Percentiles rank a stretch among this genome's conserved stretches.
Conservation (phyloP, 805 yeast species). For the Myxozyma sirexii region DNA sequence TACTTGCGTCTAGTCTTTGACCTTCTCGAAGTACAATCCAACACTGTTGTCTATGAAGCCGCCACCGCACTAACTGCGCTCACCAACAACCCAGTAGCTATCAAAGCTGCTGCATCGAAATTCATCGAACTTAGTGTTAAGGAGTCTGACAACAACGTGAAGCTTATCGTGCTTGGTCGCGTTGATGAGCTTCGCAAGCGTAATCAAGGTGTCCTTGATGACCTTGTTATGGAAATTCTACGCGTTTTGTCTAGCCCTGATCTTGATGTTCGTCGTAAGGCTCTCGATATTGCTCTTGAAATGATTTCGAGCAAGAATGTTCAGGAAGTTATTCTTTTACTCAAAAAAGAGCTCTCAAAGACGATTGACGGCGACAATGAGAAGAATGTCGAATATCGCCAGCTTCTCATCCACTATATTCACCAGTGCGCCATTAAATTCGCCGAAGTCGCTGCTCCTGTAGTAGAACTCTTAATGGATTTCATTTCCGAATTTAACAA, state of each 20-base stretch:
- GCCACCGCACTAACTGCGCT: slow-evolving; percentile 73
- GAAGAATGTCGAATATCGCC: slow-evolving; percentile 82
- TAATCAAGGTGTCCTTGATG: slow-evolving; percentile 82
- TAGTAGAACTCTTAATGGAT: slow-evolving; percentile 84
- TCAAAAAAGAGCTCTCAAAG: slow-evolving; percentile 85
- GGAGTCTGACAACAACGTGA: slow-evolving; percentile 94
- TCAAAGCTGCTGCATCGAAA: slow-evolving; percentile 79
- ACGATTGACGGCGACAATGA: slow-evolving; percentile 74
- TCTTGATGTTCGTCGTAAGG: slow-evolving; percentile 85
- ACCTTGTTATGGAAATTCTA: slow-evolving; percentile 79
- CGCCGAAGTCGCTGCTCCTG: slow-evolving; percentile 87
- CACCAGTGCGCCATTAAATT: slow-evolving; percentile 86
- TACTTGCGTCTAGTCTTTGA: slow-evolving; percentile 75
- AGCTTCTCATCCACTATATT: slow-evolving; percentile 81
- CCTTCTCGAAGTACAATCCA: slow-evolving; percentile 66
- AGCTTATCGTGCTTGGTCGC: slow-evolving; percentile 86
- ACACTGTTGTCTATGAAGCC: slow-evolving; percentile 86
- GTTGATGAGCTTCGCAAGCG: slow-evolving; percentile 71
- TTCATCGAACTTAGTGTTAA: slow-evolving; percentile 85
- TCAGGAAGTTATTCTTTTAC: slow-evolving; percentile 86
- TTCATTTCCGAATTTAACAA: slow-evolving; percentile 83
- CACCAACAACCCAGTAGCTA: slow-evolving; percentile 61
- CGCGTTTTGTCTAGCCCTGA: slow-evolving; percentile 87
- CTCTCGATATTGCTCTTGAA: slow-evolving; percentile 78
- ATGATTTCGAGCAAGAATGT: slow-evolving; percentile 85